Evolutionary conservation across 805 yeast species (phyloP), one percentile per base, ranked within the genome.

Genomic region (Teunomyces atbi): DNA sequence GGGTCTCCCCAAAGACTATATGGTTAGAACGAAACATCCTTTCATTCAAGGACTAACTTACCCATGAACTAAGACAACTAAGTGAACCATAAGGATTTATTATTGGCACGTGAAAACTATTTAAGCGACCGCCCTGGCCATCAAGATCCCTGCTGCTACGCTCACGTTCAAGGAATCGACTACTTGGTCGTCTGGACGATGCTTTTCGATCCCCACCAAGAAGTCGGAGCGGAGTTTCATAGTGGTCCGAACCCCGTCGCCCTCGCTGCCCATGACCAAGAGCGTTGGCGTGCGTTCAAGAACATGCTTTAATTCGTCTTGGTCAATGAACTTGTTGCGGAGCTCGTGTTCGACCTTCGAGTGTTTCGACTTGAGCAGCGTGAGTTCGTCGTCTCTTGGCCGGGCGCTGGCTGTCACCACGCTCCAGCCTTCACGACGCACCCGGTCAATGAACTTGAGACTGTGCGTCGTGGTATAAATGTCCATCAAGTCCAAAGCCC

Each of bases 91-190:
- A 23, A 23, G 26, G 26, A 23, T 2, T 1, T n/a, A n/a, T 23
- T 23, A 6, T 6, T 23, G 10, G 33, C 29, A 38, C 29, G 13
- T 20, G 20, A 20, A 20, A 11, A 8, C 19, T 18, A 6, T 18
- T 18, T 16, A 18, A 16, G 23, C 16, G 19, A 36, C 39, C 4
- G 39, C 39, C 21, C 48, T 45, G 29, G 50, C 57, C 6, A 89
- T 66, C 41, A 90, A 59, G 23, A 90, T 58, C 1, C 91, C 94
- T 1, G 91, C 78, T 1, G 97, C 97, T 6, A 90, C 96, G 59
- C 94, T 87, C 27, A 89, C 97, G 60, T 90, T 90, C 58, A 90
- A 69, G 26, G 96, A 86, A 59, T 89, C 96, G 32, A 90, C 83
- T 5, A 62, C 52, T 11, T 28, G 49, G 43, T 61, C 65, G 13